Conservation (phyloP, 2,329 filamentous ascomycete genomes). For the Fusarium sp. region DNA sequence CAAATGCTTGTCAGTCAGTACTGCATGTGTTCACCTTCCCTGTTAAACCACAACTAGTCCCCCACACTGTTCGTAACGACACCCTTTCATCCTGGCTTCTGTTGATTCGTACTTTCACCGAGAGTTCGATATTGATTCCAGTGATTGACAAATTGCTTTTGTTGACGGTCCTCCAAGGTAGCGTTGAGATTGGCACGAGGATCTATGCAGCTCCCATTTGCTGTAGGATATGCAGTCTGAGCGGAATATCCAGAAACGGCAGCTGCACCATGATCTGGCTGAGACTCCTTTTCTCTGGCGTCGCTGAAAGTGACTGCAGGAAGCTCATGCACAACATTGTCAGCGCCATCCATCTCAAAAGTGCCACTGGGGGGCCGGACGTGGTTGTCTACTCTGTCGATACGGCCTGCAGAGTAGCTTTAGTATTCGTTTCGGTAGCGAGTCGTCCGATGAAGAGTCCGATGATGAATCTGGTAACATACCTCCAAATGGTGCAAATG, state of each 20-base stretch:
- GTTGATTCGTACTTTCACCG: slow-evolving; percentile 12
- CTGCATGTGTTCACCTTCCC: background rate
- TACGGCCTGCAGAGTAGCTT: slow-evolving; percentile 47
- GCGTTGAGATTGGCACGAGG: slow-evolving; percentile 52
- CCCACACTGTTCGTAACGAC: background rate
- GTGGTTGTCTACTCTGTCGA: slow-evolving; percentile 47
- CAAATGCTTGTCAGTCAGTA: slow-evolving; percentile 36
- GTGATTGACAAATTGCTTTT: slow-evolving; percentile 51
- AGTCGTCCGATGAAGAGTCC: slow-evolving; percentile 1
- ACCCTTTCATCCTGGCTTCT: background rate
- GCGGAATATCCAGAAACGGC: slow-evolving; percentile 15
- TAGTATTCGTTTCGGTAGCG: slow-evolving; percentile 22
- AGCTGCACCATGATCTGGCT: slow-evolving; percentile 10
- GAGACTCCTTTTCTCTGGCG: slow-evolving; percentile 15
- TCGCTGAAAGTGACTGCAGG: slow-evolving; percentile 42
- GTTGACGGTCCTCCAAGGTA: slow-evolving; percentile 44
- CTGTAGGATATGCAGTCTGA: slow-evolving; percentile 10
- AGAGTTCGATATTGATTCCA: slow-evolving; percentile 51
- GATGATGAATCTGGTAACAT: slow-evolving; percentile 27
- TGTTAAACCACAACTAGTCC: background rate
- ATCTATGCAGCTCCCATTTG: slow-evolving; percentile 39
- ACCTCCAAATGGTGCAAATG: slow-evolving; percentile 61
- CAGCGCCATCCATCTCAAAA: slow-evolving; percentile 55
- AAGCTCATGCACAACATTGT: slow-evolving; percentile 48
- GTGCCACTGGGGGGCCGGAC: slow-evolving; percentile 44